phyloP scores from a whole-genome alignment of 179 eudicot genomes.

The Dionaea muscipula region DNA sequence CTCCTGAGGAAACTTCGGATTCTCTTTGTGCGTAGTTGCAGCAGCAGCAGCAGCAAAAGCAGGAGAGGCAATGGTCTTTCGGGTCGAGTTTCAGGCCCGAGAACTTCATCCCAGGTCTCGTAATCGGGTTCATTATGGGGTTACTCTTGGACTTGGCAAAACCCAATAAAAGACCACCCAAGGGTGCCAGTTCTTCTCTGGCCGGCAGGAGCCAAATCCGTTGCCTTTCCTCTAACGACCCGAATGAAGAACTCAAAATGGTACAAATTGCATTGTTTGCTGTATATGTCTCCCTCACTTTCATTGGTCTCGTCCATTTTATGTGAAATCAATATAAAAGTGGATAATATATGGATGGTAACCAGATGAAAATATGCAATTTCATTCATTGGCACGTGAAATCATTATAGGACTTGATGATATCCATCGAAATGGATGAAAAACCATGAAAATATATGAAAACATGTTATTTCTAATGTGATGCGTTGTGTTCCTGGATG shows the following conservation, averaged over 20 bases:
- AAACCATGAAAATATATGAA: no score
- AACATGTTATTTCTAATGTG: no score
- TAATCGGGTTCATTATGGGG: slow-evolving; percentile 75
- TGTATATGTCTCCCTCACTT: neutral
- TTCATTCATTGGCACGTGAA: no score
- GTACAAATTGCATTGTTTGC: slow-evolving; percentile 16
- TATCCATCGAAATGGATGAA: no score
- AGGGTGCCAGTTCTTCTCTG: slow-evolving; percentile 10
- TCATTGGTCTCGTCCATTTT: neutral
- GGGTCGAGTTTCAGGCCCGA: slow-evolving; percentile 72
- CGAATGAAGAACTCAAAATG: slow-evolving; percentile 74
- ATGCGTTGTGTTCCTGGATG: no score
- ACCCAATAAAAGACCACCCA: slow-evolving; percentile 25
- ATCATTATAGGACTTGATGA: no score
- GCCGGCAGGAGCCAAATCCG: slow-evolving; percentile 17
- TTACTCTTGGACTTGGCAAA: slow-evolving; percentile 58
- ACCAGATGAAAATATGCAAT: no score
- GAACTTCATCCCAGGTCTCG: slow-evolving; percentile 81
- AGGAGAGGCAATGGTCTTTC: slow-evolving; percentile 28
- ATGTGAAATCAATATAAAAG: neutral
- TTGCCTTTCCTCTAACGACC: slow-evolving; percentile 10
- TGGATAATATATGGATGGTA: no score
- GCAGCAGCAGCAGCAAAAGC: slow-evolving; percentile 25
- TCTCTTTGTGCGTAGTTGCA: no score
- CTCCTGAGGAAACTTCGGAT: no score